These are phyloP conservation scores for Tylopilus balloui DNA, from an alignment of 768 basidiomycete genomes.

Conservation along the genomic window DNA sequence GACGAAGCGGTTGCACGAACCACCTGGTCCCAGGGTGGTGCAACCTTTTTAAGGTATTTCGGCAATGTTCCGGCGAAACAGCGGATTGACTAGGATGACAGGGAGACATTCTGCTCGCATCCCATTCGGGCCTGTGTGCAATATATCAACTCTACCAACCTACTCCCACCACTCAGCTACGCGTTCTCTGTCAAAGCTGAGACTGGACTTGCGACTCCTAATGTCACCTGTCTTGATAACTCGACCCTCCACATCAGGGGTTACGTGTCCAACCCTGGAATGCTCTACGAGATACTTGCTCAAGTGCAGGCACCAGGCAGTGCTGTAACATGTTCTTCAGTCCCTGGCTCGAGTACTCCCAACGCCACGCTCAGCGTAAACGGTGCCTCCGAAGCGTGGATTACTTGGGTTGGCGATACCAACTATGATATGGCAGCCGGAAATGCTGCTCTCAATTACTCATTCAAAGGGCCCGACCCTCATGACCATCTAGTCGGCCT, in stretches of 20 bases:
- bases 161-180: conserved; percentile 41
- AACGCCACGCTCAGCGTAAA: conserved; percentile 49
- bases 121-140: conserved; percentile 59
- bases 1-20: conserved; percentile 57
- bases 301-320: conserved; percentile 38
- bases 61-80: background rate
- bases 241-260: conserved; percentile 55
- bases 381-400: conserved; percentile 50
- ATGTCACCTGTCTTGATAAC: conserved; percentile 55
- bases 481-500: conserved; percentile 41
- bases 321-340: conserved; percentile 30
- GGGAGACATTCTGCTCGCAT: conserved; percentile 64
- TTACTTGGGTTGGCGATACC: conserved; percentile 73
- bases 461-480: conserved; percentile 63
- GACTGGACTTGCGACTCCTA: conserved; percentile 48
- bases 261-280: conserved; percentile 47
- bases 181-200: conserved; percentile 46
- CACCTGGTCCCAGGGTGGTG: conserved; percentile 52
- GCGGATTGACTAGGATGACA: conserved; percentile 16
- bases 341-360: conserved; percentile 26
- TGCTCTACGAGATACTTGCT: conserved; percentile 65
- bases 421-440: conserved; percentile 64
- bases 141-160: conserved; percentile 39
- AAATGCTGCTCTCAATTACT: conserved; percentile 47
- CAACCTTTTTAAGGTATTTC: conserved; percentile 46